Evolutionary conservation across 2,329 filamentous ascomycete genomes (phyloP), one percentile per base, ranked within the genome.

Genomic region (Torrubiella hemipterigena): DNA sequence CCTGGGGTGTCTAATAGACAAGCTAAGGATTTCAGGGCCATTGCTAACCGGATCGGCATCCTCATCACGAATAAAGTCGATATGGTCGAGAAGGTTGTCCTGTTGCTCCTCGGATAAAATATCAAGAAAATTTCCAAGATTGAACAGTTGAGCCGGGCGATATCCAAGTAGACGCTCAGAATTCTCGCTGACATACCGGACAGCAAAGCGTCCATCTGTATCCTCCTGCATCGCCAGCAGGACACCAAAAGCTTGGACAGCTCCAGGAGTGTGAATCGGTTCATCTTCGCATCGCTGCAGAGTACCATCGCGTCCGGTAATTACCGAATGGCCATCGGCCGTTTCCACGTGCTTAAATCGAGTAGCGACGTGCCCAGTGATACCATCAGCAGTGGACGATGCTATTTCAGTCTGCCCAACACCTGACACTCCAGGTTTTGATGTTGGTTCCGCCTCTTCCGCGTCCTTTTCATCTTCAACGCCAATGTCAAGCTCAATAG

Each of bases 211-310:
- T 4, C 78, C 79, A 22, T 81, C 76, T 0, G 58, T 49, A 32
- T 83, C 75, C 49, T 87, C 81, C 32, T 77, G 70, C 14, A 94
- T 53, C 1, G 78, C 84, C 19, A 94, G 46, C 16, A 94, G 59
- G 4, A 82, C 63, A 2, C 86, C 86, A 43, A 93, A 94, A 2
- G 72, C 67, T 50, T 94, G 86, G 1, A 87, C 59, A 2, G 82
- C 81, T 20, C 85, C 85, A 1, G 86, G 86, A 2, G 85, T 79
- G 41, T 89, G 84, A 17, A 94, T 93, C 0, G 86, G 85, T 46
- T 94, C 86, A 46, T 94, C 86, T 52, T 94, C 86, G 47, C 86
- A 94, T 31, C 75, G 70, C 48, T 93, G 81, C 27, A 91, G 58
- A 1, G 67, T 72, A 3, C 75, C 78, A 32, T 84, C 76, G 33